Percentiles rank a stretch among this genome's conserved stretches.
Conservation (phyloP, 2,329 filamentous ascomycete genomes). For the Talaromyces sp. region DNA sequence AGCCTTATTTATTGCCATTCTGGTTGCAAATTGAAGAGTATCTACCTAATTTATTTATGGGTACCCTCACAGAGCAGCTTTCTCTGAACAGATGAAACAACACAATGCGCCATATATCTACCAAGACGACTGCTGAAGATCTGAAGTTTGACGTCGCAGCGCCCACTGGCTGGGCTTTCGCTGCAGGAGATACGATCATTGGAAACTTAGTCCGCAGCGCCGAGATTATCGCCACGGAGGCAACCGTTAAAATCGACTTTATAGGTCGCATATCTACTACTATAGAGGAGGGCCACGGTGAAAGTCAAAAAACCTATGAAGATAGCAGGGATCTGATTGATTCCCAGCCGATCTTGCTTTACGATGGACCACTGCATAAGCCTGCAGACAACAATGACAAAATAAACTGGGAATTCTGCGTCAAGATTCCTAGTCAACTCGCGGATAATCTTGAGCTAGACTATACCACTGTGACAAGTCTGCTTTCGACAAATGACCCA, state of each 20-base stretch:
- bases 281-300: not conserved
- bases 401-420: constrained; percentile 1
- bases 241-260: not conserved
- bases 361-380: constrained; percentile 1
- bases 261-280: not conserved
- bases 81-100: no score
- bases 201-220: not conserved
- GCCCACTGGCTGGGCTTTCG: constrained; percentile 1
- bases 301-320: not conserved
- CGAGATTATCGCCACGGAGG: not conserved
- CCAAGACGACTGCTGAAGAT: not conserved
- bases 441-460: not conserved
- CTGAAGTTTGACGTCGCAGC: constrained; percentile 1
- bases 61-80: no score
- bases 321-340: constrained; percentile 1
- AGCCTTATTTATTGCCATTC: no score
- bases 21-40: no score
- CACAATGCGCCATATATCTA: no score
- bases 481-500: not conserved
- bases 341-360: not conserved
- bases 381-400: not conserved
- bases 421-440: constrained; percentile 2
- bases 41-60: no score
- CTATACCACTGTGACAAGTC: not conserved
- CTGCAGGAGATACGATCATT: constrained; percentile 7